These are phyloP conservation scores for Teratosphaeria destructans DNA, from an alignment of 2,329 filamentous ascomycete genomes.

Conservation along the genomic window DNA sequence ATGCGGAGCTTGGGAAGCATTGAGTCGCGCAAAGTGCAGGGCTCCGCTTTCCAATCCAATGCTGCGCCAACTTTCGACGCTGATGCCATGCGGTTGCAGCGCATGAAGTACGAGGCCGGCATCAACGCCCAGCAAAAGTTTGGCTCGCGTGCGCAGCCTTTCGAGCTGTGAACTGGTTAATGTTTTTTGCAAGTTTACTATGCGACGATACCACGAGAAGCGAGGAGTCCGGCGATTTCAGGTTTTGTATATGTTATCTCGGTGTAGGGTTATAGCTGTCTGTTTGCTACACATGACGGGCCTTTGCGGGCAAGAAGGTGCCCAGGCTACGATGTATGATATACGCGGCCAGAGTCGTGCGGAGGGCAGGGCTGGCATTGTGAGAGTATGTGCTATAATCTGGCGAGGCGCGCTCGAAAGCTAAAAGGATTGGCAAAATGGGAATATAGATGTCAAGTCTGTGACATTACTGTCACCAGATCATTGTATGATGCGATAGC, in stretches of 20 bases:
- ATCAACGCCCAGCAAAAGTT: constrained; percentile 2
- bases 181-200: background rate
- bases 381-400: background rate
- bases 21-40: constrained; percentile 16
- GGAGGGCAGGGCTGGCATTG: background rate
- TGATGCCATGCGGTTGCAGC: constrained; percentile 38
- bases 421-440: background rate
- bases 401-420: background rate
- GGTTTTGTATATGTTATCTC: background rate
- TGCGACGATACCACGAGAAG: constrained; percentile 6
- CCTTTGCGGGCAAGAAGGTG: background rate
- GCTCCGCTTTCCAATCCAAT: constrained; percentile 18
- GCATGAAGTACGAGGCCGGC: constrained; percentile 37
- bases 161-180: background rate
- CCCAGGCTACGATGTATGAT: background rate
- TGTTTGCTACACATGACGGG: background rate
- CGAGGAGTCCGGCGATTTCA: background rate
- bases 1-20: constrained; percentile 27
- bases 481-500: no score
- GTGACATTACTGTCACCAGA: no score
- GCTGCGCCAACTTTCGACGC: constrained; percentile 36
- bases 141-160: background rate
- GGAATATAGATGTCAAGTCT: no score
- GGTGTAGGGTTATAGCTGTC: background rate
- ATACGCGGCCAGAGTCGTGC: background rate